A percentile compares a stretch with the other conserved stretches of the same genome.
phyloP scores from a whole-genome alignment of 495 filamentous ascomycete genomes.

The Aspergillus taichungensis region DNA sequence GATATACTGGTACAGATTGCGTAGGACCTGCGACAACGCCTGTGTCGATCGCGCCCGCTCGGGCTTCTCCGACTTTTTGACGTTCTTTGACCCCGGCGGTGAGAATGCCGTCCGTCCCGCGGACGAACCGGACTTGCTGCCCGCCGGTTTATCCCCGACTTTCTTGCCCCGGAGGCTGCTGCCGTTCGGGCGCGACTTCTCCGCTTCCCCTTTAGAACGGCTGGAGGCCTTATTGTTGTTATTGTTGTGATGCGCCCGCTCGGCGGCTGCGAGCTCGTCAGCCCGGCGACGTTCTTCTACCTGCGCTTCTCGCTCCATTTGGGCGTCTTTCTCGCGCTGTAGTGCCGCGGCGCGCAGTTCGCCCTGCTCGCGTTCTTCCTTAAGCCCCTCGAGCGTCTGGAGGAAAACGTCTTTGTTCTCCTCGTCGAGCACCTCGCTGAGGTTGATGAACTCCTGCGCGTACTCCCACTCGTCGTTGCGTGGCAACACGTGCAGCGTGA shows the following conservation, averaged over 20 bases:
- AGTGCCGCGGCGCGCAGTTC: conserved; percentile 56
- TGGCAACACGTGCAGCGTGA: conserved; percentile 84
- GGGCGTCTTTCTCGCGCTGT: conserved; percentile 53
- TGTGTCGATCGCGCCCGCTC: conserved; percentile 22
- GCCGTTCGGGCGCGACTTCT: conserved; percentile 32
- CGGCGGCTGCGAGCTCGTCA: conserved; percentile 45
- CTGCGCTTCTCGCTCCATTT: conserved; percentile 44
- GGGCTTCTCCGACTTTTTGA: conserved; percentile 32
- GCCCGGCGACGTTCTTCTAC: conserved; percentile 51
- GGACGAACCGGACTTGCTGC: conserved; percentile 16
- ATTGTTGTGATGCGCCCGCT: conserved; percentile 36
- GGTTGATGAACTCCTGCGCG: conserved; percentile 76
- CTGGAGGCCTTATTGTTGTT: conserved; percentile 34
- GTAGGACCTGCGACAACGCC: conserved; percentile 41
- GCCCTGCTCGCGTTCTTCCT: conserved; percentile 64
- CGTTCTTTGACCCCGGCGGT: conserved; percentile 27
- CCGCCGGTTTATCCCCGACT: conserved; percentile 22
- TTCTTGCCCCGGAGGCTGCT: conserved; percentile 25
- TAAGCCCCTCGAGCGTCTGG: conserved; percentile 52
- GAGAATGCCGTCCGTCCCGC: conserved; percentile 24
- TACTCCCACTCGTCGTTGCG: conserved; percentile 94
- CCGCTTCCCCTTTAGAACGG: conserved; percentile 46
- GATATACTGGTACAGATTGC: conserved; percentile 53
- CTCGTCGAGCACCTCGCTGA: conserved; percentile 80
- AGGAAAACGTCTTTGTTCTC: conserved; percentile 81